A percentile compares a stretch with the other conserved stretches of the same genome.
Conservation (phyloP, 2,329 filamentous ascomycete species). For the Cadophora malorum region DNA sequence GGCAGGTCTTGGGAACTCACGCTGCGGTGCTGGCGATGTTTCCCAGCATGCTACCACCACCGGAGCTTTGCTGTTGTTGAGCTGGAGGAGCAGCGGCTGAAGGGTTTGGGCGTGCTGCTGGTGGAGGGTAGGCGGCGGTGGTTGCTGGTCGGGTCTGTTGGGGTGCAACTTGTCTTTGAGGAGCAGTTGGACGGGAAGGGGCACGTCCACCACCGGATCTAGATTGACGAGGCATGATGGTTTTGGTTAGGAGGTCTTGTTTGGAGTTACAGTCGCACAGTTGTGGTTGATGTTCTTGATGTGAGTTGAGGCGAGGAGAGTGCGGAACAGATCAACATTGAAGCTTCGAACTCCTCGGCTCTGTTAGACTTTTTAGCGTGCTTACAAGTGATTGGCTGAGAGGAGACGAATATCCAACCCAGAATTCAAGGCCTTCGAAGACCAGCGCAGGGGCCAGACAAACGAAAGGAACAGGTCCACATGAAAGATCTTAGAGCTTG, state of each 20-base stretch:
- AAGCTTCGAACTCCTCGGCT: constrained; percentile 27
- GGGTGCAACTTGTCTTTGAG: constrained; percentile 60
- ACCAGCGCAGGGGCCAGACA: not conserved
- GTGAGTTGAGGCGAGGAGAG: constrained; percentile 14
- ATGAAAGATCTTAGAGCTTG: not conserved
- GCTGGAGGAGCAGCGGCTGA: constrained; percentile 55
- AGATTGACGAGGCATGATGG: constrained; percentile 79
- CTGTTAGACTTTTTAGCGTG: constrained; percentile 25
- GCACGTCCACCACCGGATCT: constrained; percentile 66
- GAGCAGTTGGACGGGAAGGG: constrained; percentile 69
- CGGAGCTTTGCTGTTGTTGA: constrained; percentile 49
- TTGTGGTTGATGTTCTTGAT: constrained; percentile 16
- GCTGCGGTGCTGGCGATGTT: constrained; percentile 98
- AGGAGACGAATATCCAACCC: constrained; percentile 19
- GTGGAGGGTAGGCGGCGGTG: constrained; percentile 62
- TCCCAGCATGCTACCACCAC: constrained; percentile 86
- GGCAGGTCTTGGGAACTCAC: constrained; percentile 64
- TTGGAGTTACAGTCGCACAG: not conserved
- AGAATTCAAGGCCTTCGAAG: not conserved
- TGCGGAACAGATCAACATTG: constrained; percentile 18
- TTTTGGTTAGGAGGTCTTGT: constrained; percentile 15
- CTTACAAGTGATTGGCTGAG: constrained; percentile 31
- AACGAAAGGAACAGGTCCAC: not conserved
- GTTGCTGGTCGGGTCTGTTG: constrained; percentile 74
- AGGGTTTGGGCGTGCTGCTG: constrained; percentile 55